Percentiles rank a stretch among this genome's conserved stretches.
These are phyloP conservation scores for Xerocomellus dryophilus DNA, from an alignment of 768 basidiomycete species.

Conservation along the genomic window DNA sequence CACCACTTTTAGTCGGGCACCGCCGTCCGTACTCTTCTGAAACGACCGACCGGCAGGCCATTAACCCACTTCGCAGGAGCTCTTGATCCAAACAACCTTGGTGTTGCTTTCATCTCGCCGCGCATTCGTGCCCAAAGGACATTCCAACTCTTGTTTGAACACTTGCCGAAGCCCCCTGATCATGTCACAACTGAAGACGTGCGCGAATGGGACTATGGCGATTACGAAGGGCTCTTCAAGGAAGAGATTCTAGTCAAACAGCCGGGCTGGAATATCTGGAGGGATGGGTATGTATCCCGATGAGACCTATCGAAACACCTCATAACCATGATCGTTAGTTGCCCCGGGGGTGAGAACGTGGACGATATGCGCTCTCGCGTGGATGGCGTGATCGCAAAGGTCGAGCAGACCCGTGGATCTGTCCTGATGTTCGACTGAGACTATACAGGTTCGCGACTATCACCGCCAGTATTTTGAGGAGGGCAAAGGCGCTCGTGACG, in stretches of 20 bases:
- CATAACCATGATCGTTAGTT: conserved; percentile 42
- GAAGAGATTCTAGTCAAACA: conserved; percentile 68
- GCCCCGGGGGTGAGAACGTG: conserved; percentile 84
- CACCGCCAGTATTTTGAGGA: conserved; percentile 70
- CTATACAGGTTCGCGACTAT: conserved; percentile 61
- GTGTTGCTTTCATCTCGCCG: conserved; percentile 80
- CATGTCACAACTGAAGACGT: conserved; percentile 63
- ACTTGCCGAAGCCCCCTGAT: conserved; percentile 43
- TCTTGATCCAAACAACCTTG: conserved; percentile 77
- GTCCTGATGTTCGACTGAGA: conserved; percentile 5
- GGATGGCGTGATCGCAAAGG: conserved; percentile 71
- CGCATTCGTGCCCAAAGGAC: conserved; percentile 82
- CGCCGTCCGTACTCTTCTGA: conserved; percentile 54
- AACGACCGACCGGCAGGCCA: background rate
- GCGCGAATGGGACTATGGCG: conserved; percentile 90
- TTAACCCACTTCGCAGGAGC: conserved; percentile 42
- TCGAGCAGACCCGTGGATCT: conserved; percentile 29
- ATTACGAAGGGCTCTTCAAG: conserved; percentile 81
- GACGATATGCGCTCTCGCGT: conserved; percentile 78
- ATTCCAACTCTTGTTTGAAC: conserved; percentile 74
- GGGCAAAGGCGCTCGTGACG: conserved; percentile 65
- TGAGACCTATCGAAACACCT: background rate
- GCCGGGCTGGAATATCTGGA: conserved; percentile 79
- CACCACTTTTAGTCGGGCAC: conserved; percentile 65
- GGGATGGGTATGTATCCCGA: conserved; percentile 57